Conservation (phyloP, 73 alveolate genomes). For the Tetrahymena elliotti region DNA sequence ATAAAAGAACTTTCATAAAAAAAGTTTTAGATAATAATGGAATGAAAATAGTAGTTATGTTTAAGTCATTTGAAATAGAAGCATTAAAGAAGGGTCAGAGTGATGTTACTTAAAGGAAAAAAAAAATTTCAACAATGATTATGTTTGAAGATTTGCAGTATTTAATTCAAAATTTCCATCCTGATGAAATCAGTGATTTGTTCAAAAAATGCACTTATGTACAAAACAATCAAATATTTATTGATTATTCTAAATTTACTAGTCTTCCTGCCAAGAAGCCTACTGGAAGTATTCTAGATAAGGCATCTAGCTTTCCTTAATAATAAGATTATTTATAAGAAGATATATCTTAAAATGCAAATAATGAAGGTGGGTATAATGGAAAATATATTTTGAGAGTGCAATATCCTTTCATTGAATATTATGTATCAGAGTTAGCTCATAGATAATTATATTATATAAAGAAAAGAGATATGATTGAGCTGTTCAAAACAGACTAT, state of each 20-base stretch:
- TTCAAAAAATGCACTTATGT: not conserved
- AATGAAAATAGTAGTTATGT: not conserved
- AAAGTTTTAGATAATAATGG: not conserved
- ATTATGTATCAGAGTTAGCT: not conserved
- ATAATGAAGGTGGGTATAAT: not conserved
- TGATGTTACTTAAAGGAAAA: not conserved
- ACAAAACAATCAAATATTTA: not conserved
- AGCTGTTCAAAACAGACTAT: not conserved
- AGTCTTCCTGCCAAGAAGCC: not conserved
- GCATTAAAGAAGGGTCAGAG: not conserved
- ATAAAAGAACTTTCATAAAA: not conserved
- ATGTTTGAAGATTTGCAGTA: not conserved
- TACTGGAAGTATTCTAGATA: not conserved
- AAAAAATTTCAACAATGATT: not conserved
- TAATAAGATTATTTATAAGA: not conserved
- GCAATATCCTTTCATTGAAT: not conserved
- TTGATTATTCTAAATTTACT: not conserved
- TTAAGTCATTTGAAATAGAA: not conserved
- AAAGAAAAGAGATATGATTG: not conserved
- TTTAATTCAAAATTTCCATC: not conserved
- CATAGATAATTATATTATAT: not conserved
- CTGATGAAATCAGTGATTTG: not conserved
- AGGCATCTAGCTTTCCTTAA: not conserved
- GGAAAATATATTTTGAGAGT: not conserved
- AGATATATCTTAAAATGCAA: not conserved